phyloP scores from a whole-genome alignment of 2,329 filamentous ascomycete genomes.

The Calonectria multiphialidica region DNA sequence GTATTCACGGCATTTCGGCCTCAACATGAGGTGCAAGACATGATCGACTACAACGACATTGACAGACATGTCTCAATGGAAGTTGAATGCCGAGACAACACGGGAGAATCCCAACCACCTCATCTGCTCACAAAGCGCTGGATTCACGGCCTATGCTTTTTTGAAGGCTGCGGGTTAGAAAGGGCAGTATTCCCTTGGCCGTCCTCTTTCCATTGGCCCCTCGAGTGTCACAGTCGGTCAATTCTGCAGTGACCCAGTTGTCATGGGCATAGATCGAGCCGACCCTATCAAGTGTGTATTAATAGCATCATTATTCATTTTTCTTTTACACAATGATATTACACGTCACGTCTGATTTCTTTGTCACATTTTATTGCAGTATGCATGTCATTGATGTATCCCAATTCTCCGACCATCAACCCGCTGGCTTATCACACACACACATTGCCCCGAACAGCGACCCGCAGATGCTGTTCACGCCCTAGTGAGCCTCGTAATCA shows the following conservation, averaged over 20 bases:
- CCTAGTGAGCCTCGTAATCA: not conserved
- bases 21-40: not conserved
- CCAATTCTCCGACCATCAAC: not conserved
- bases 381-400: not conserved
- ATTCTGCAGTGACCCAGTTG: no score
- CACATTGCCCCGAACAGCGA: not conserved
- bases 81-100: not conserved
- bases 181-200: not conserved
- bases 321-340: not conserved
- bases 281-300: no score
- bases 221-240: not conserved
- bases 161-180: not conserved
- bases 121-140: not conserved
- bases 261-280: no score
- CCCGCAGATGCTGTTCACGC: not conserved
- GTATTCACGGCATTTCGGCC: not conserved
- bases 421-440: not conserved
- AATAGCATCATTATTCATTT: no score
- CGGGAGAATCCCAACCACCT: not conserved
- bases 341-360: not conserved
- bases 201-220: not conserved
- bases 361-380: not conserved
- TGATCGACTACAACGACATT: not conserved
- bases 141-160: not conserved
- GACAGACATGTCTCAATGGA: slow-evolving; percentile 1